Evolutionary conservation across 192 early-diverging fungal species (phyloP), one percentile per base, ranked within the genome.

Genomic region (Linnemannia exigua): DNA sequence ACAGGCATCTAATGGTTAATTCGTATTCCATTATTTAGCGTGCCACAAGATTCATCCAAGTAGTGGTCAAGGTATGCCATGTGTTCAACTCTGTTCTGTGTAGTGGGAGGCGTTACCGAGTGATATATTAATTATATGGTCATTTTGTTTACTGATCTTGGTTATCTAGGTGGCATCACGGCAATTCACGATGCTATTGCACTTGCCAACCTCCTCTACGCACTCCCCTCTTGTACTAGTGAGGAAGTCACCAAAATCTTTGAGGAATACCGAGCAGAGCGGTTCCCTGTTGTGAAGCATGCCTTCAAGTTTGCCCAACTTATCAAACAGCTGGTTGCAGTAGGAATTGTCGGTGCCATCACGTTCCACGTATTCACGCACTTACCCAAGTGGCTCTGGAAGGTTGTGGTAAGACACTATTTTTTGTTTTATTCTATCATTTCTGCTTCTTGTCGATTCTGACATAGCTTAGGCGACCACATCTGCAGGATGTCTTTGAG

Each of bases 141-240:
- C 28, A 31, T 72, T 25, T 2, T 2, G 15, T 1, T 50, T n/a
- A n/a, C n/a, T n/a, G n/a, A n/a, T 12, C 44, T 46, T 46, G 6
- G 6, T 46, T 46, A 8, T 46, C n/a, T n/a, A 72, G 70, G 58
- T 9, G 75, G 63, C 0, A 17, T 68, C 3, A 68, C 0, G 12
- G 66, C 75, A 6, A 68, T 76, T 20, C 63, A 76, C 6, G 75
- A 76, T 28, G 75, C 75, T 4, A 46, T 76, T 5, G 66, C 35
- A 5, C 75, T 76, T 5, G 66, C 63, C 47, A 76, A 76, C 44
- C 7, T 25, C 22, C 44, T 76, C 25, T 38, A 77, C 66, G 48
- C 1, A 20, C 20, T 63, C 6, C 20, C 19, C 19, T n/a, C 17
- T 17, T 19, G 5, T 3, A 37, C 35, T 1, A 22, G 33, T 19